Evolutionary conservation across 2,329 filamentous ascomycete genomes (phyloP).

Genomic region (Ilyonectria destructans): DNA sequence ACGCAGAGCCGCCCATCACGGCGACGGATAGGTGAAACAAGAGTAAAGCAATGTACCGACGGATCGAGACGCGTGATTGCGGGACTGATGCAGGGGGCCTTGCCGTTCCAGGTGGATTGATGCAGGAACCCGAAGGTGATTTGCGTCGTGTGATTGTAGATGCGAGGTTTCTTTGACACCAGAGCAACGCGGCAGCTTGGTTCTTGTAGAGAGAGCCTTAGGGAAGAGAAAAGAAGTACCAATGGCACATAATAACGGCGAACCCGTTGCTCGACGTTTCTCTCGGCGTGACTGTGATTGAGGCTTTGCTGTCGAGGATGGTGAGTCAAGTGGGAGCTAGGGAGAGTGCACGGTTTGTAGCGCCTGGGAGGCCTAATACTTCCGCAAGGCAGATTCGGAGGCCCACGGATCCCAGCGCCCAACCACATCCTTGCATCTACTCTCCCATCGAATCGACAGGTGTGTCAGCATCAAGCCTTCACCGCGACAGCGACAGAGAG

Average conservation of each 20-base stretch:
- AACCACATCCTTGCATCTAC: neutral
- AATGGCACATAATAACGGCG: neutral
- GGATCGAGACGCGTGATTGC: neutral
- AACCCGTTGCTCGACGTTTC: neutral
- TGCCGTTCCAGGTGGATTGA: neutral
- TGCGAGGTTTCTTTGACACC: conserved; percentile 1
- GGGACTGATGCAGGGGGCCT: neutral
- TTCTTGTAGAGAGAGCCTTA: neutral
- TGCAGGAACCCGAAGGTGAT: conserved; percentile 7
- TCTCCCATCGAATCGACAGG: neutral
- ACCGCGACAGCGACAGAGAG: neutral
- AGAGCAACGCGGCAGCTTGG: neutral
- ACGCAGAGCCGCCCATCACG: conserved; percentile 78
- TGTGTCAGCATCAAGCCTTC: neutral
- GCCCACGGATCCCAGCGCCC: neutral
- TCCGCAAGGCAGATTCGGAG: neutral
- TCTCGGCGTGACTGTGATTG: conserved; percentile 3
- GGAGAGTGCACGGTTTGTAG: conserved; percentile 1
- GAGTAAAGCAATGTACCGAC: neutral
- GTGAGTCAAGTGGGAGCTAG: conserved; percentile 8
- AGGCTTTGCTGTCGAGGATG: neutral
- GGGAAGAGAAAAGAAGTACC: neutral
- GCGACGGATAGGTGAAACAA: neutral
- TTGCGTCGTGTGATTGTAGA: neutral
- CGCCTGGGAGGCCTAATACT: neutral